phyloP scores from a whole-genome alignment of 2,329 filamentous ascomycete species.

The Ophidiomyces ophidiicola region DNA sequence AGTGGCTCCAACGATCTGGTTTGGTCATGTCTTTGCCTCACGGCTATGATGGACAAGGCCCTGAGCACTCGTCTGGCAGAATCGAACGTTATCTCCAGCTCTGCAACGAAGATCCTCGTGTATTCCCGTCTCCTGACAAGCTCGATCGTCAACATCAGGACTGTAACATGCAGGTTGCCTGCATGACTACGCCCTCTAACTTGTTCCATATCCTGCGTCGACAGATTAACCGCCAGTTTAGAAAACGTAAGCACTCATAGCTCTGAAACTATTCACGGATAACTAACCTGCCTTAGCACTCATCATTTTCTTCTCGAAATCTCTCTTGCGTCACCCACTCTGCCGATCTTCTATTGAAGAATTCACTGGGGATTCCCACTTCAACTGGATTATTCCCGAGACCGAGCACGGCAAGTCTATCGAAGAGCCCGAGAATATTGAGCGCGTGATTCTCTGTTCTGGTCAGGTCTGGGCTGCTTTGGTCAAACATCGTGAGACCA shows the following conservation, averaged over 20 bases:
- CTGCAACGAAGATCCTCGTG: constrained; percentile 89
- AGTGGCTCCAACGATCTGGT: constrained; percentile 97
- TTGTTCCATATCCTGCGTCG: constrained; percentile 91
- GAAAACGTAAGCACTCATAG: constrained; percentile 64
- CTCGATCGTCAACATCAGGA: constrained; percentile 96
- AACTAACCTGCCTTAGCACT: constrained; percentile 48
- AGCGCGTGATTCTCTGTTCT: constrained; percentile 86
- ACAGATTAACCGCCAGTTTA: constrained; percentile 98
- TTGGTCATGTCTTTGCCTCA: constrained; percentile 93
- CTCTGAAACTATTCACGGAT: constrained; percentile 1
- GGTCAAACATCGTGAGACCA: constrained; percentile 76
- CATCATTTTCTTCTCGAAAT: constrained; percentile 97
- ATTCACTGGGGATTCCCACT: constrained; percentile 81
- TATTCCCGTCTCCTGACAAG: constrained; percentile 80
- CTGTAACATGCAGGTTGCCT: constrained; percentile 97
- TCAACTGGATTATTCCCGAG: constrained; percentile 93
- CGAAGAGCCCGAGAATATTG: constrained; percentile 70
- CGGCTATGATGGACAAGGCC: constrained; percentile 95
- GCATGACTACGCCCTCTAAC: constrained; percentile 93
- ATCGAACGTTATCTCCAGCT: constrained; percentile 96
- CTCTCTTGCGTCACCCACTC: constrained; percentile 83
- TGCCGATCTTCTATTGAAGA: constrained; percentile 83
- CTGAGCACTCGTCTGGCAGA: constrained; percentile 93
- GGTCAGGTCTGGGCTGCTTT: constrained; percentile 90
- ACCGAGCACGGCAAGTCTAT: constrained; percentile 69